phyloP scores from a whole-genome alignment of 768 basidiomycete genomes.

The Leccinum longicurvipes region DNA sequence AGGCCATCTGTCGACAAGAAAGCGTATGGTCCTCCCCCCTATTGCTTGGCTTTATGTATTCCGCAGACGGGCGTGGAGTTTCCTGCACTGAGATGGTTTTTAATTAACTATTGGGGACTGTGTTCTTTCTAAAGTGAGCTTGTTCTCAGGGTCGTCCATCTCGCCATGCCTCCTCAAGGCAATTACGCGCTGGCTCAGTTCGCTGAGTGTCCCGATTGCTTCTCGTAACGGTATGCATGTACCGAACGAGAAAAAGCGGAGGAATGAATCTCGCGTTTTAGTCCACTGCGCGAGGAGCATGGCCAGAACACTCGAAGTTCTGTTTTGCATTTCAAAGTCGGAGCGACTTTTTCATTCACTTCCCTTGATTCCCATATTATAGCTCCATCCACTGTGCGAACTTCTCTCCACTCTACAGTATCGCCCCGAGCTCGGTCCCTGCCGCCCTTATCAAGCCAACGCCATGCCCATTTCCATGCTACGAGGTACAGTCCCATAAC shows the following conservation, averaged over 20 bases:
- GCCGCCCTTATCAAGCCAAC: constrained; percentile 21
- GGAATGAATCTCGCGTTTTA: constrained; percentile 37
- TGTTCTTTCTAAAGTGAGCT: constrained; percentile 19
- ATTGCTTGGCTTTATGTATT: constrained; percentile 35
- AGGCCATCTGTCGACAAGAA: constrained; percentile 19
- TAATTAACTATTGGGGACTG: constrained; percentile 31
- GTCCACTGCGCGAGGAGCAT: constrained; percentile 33
- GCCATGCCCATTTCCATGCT: constrained; percentile 20
- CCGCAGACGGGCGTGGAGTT: constrained; percentile 35
- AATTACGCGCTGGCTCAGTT: constrained; percentile 36
- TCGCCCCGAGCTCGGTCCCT: constrained; percentile 21
- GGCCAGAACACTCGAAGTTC: constrained; percentile 34
- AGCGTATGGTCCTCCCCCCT: constrained; percentile 27
- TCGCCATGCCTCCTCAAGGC: constrained; percentile 34
- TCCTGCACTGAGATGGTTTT: constrained; percentile 32
- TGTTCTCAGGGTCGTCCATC: constrained; percentile 26
- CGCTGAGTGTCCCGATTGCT: constrained; percentile 34
- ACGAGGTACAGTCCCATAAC: constrained; percentile 30
- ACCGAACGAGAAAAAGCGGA: constrained; percentile 28
- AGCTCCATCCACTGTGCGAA: constrained; percentile 18
- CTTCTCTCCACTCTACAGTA: constrained; percentile 19
- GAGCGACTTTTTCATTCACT: constrained; percentile 23
- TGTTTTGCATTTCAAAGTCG: constrained; percentile 34
- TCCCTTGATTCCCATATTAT: constrained; percentile 31
- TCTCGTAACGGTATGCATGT: constrained; percentile 34